Percentiles rank a stretch among this genome's conserved stretches.
phyloP scores from a whole-genome alignment of 257 asterid species.

The Scutellaria galericulata region DNA sequence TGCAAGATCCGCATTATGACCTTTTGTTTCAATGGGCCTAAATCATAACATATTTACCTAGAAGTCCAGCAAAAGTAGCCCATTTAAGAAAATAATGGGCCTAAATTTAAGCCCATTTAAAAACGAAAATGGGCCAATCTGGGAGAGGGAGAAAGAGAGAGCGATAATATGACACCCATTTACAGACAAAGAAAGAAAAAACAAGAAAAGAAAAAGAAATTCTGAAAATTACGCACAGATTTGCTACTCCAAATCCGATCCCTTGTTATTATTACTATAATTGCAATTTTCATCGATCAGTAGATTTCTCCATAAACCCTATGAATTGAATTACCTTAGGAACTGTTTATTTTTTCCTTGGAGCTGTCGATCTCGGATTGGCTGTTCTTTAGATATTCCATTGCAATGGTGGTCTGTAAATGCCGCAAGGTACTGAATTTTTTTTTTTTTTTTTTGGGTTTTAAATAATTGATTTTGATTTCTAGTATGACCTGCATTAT shows the following conservation, averaged over 20 bases:
- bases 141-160: no score
- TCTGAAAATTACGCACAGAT: conserved; percentile 16
- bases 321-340: conserved; percentile 4
- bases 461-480: conserved; percentile 21
- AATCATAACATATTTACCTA: neutral
- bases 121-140: conserved; percentile 1
- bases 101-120: neutral
- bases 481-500: conserved; percentile 1
- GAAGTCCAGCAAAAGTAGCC: neutral
- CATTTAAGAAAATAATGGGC: neutral
- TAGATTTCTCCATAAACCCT: conserved; percentile 21
- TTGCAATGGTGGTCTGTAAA: conserved; percentile 95
- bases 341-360: conserved; percentile 1
- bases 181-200: neutral
- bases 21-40: neutral
- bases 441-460: neutral
- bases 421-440: conserved; percentile 79
- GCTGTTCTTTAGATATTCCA: conserved; percentile 30
- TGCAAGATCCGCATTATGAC: no score
- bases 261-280: neutral
- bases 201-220: neutral
- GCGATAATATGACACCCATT: neutral
- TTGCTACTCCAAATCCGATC: conserved; percentile 22
- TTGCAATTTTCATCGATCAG: conserved; percentile 5
- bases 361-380: conserved; percentile 47